Evolutionary conservation across 2,329 filamentous ascomycete species (phyloP).

Genomic region (Aspergillus transmontanensis): DNA sequence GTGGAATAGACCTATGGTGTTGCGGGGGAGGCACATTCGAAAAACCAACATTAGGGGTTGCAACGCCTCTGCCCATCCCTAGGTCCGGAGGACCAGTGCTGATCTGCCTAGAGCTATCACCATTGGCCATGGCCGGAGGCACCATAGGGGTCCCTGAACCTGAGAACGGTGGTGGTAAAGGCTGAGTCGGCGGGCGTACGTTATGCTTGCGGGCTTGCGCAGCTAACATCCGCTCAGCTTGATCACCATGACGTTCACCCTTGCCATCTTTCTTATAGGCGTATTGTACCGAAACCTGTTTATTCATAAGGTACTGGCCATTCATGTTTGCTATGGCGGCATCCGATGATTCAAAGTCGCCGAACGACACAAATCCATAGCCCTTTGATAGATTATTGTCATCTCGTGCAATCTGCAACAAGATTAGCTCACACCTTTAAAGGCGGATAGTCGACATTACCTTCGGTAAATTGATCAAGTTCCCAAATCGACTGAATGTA

Average conservation of each 20-base stretch:
- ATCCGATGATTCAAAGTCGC: conserved; percentile 90
- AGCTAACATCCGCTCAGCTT: conserved; percentile 88
- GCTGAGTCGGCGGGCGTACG: conserved; percentile 77
- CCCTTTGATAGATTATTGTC: conserved; percentile 88
- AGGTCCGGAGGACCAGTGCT: conserved; percentile 36
- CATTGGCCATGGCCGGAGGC: conserved; percentile 49
- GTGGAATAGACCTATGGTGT: conserved; percentile 58
- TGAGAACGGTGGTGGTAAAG: conserved; percentile 74
- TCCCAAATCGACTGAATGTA: conserved; percentile 90
- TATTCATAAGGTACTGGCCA: conserved; percentile 94
- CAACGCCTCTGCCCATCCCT: conserved; percentile 44
- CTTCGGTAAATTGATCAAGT: conserved; percentile 81
- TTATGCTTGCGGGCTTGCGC: conserved; percentile 93
- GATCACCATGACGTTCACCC: conserved; percentile 91
- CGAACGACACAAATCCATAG: conserved; percentile 93
- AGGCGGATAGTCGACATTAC: conserved; percentile 47
- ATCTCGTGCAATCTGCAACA: conserved; percentile 69
- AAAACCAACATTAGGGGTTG: conserved; percentile 43
- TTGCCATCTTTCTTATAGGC: conserved; percentile 99
- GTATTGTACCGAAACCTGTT: conserved; percentile 94
- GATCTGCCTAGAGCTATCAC: conserved; percentile 40
- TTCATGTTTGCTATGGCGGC: conserved; percentile 91
- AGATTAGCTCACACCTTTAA: conserved; percentile 27
- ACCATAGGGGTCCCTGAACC: conserved; percentile 44
- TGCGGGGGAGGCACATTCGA: conserved; percentile 46